Evolutionary conservation across 2,329 filamentous ascomycete species (phyloP).

Genomic region (Plectosphaerella plurivora): DNA sequence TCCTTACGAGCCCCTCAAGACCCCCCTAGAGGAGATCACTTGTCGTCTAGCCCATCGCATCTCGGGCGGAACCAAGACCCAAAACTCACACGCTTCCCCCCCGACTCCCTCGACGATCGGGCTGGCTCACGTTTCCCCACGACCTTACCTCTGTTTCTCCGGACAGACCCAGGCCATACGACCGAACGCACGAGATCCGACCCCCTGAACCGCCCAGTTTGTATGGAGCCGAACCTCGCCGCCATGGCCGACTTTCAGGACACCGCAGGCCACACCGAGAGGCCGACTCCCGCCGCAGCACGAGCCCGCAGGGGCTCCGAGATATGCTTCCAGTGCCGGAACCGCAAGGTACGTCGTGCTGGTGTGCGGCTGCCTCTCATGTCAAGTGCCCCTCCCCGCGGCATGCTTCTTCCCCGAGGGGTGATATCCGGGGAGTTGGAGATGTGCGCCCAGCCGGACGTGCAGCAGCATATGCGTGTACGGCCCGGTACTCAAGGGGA

Average conservation of each 20-base stretch:
- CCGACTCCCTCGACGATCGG: background rate
- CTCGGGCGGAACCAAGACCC: background rate
- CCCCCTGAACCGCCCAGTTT: background rate
- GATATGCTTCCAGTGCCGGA: slow-evolving; percentile 10
- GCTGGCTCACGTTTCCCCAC: too few species aligned
- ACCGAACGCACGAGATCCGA: too few species aligned
- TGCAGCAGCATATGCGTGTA: too few species aligned
- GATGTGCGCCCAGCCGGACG: too few species aligned
- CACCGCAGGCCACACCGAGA: background rate
- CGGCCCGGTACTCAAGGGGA: too few species aligned
- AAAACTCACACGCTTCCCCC: background rate
- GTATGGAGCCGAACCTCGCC: background rate
- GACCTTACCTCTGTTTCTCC: too few species aligned
- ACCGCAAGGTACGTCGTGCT: slow-evolving; percentile 6
- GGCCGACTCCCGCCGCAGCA: background rate
- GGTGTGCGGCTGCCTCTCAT: too few species aligned
- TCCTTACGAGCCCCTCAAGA: background rate
- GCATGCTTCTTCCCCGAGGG: background rate
- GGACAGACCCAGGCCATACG: too few species aligned
- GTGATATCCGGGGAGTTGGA: too few species aligned
- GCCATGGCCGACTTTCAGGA: background rate
- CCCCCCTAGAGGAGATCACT: too few species aligned
- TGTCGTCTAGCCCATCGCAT: background rate
- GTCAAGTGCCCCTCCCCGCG: background rate
- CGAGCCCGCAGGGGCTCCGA: slow-evolving; percentile 8